Evolutionary conservation across 2,329 filamentous ascomycete genomes (phyloP).

Genomic region (Anthostomella pinea): DNA sequence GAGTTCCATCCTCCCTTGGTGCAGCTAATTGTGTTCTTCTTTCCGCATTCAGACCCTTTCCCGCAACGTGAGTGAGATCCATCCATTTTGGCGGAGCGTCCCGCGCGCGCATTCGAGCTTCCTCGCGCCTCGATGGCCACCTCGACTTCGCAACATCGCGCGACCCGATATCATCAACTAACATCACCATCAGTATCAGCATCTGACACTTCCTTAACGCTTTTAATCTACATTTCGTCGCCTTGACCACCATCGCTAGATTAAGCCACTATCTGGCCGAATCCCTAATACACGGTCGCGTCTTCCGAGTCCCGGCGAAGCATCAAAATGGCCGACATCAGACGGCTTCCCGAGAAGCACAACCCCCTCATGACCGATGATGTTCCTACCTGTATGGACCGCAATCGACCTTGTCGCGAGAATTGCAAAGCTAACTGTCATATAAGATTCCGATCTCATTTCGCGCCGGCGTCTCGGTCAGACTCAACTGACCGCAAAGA

Average conservation of each 20-base stretch:
- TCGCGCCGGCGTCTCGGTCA: slow-evolving; percentile 85
- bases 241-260: slow-evolving; percentile 1
- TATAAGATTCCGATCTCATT: slow-evolving; percentile 69
- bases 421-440: slow-evolving; percentile 15
- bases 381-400: slow-evolving; percentile 57
- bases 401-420: slow-evolving; percentile 3
- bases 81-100: slow-evolving; percentile 23
- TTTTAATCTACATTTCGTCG: slow-evolving; percentile 18
- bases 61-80: slow-evolving; percentile 30
- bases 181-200: slow-evolving; percentile 21
- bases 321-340: slow-evolving; percentile 36
- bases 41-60: slow-evolving; percentile 13
- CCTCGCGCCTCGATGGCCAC: slow-evolving; percentile 26
- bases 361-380: slow-evolving; percentile 67
- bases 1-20: too few species aligned
- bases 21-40: slow-evolving; percentile 16
- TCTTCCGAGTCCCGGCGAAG: slow-evolving; percentile 6
- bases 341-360: slow-evolving; percentile 56
- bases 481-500: slow-evolving; percentile 83
- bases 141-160: slow-evolving; percentile 24
- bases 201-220: slow-evolving; percentile 10
- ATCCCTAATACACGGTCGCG: slow-evolving; percentile 2
- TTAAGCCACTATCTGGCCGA: slow-evolving; percentile 10
- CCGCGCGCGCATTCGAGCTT: slow-evolving; percentile 23
- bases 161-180: slow-evolving; percentile 26